Evolutionary conservation across 169 alveolate genomes (phyloP).

Genomic region (Perkinsus marinus): DNA sequence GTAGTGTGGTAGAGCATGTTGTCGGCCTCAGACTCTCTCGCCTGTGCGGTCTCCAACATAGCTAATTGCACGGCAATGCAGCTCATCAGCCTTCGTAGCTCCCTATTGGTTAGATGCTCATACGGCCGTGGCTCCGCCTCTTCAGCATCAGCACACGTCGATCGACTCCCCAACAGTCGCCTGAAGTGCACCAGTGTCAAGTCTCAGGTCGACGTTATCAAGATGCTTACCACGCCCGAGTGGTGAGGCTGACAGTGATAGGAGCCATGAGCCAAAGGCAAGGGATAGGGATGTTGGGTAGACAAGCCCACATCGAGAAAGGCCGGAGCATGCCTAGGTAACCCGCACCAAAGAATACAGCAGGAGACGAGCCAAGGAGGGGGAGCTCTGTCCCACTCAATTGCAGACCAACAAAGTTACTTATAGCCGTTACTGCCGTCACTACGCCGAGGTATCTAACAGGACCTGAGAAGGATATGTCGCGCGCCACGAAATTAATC

Average conservation of each 20-base stretch:
- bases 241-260: not conserved
- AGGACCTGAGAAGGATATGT: not conserved
- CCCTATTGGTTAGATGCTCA: not conserved
- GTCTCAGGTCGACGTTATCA: not conserved
- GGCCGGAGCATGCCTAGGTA: not conserved
- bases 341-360: not conserved
- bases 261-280: not conserved
- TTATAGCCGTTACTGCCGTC: not conserved
- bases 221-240: not conserved
- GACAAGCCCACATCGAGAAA: not conserved
- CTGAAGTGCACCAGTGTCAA: not conserved
- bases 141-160: not conserved
- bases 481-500: not conserved
- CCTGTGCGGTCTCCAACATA: not conserved
- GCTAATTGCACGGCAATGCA: not conserved
- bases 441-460: not conserved
- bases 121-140: not conserved
- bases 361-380: not conserved
- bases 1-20: not conserved
- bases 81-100: not conserved
- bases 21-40: not conserved
- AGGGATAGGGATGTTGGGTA: not conserved
- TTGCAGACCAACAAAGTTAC: not conserved
- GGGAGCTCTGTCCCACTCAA: not conserved
- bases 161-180: not conserved